Conservation (phyloP, 176 grass and related monocot genomes). For the Oryza rufipogon region DNA sequence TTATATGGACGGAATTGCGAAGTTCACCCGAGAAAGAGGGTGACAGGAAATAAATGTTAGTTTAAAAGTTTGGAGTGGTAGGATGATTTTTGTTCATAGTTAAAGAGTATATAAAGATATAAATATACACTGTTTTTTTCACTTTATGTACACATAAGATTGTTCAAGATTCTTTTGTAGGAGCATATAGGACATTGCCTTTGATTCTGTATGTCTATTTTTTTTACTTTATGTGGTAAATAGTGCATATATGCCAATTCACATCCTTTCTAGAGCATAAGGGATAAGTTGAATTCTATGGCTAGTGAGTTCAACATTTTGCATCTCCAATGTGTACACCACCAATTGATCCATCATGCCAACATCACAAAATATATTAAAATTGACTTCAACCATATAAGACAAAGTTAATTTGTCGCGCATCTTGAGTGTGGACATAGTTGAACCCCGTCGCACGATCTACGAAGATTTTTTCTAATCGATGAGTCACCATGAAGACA, state of each 20-base stretch:
- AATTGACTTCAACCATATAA: conserved; percentile 14
- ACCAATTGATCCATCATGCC: not conserved
- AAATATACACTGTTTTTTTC: no score
- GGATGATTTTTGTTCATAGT: no score
- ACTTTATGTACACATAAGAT: not conserved
- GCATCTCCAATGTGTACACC: not conserved
- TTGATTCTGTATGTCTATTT: not conserved
- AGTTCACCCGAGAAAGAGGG: no score
- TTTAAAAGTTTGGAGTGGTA: no score
- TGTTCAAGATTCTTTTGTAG: not conserved
- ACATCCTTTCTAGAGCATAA: not conserved
- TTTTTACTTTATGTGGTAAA: not conserved
- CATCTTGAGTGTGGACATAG: not conserved
- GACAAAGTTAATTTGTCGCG: not conserved
- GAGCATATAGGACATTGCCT: conserved; percentile 1
- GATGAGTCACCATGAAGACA: not conserved
- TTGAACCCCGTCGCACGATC: not conserved
- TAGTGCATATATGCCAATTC: not conserved
- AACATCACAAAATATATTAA: conserved; percentile 4
- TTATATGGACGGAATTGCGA: no score
- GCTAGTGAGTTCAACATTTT: not conserved
- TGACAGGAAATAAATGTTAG: no score
- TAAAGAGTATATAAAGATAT: no score
- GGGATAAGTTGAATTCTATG: not conserved
- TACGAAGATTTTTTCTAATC: not conserved